Evolutionary conservation across 2,329 filamentous ascomycete species (phyloP).

Genomic region (Fusarium staphyleae): DNA sequence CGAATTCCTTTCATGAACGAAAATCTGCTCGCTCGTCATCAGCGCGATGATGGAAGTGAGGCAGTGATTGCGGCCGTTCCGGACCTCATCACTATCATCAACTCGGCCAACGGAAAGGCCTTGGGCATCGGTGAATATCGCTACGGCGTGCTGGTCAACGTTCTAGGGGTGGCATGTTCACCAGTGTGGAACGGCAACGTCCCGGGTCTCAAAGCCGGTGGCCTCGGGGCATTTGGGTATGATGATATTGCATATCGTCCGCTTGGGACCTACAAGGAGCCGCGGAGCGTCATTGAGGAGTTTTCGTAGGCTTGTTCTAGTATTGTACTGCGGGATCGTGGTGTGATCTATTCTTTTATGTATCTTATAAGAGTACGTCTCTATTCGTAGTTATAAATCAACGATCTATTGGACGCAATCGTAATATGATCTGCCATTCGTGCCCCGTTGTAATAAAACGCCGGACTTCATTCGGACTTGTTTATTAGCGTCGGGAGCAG

Average conservation of each 20-base stretch:
- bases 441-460: no score
- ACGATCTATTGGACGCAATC: no score
- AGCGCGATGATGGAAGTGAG: no score
- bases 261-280: slow-evolving; percentile 59
- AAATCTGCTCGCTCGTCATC: no score
- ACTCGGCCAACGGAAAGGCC: slow-evolving; percentile 47
- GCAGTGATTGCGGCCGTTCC: slow-evolving; percentile 49
- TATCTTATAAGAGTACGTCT: no score
- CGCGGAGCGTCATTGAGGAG: slow-evolving; percentile 58
- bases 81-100: slow-evolving; percentile 51
- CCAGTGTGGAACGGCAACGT: slow-evolving; percentile 60
- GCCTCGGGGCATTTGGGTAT: slow-evolving; percentile 50
- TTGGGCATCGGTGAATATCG: slow-evolving; percentile 50
- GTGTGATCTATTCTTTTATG: no score
- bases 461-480: no score
- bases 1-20: slow-evolving; percentile 59
- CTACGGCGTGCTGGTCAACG: slow-evolving; percentile 46
- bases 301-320: no score
- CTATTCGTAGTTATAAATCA: no score
- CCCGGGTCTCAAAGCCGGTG: slow-evolving; percentile 57
- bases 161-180: slow-evolving; percentile 62
- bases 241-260: slow-evolving; percentile 55
- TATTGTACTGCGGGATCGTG: no score
- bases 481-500: no score
- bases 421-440: no score